phyloP scores from a whole-genome alignment of 805 yeast genomes.

The Komagataella pastoris region DNA sequence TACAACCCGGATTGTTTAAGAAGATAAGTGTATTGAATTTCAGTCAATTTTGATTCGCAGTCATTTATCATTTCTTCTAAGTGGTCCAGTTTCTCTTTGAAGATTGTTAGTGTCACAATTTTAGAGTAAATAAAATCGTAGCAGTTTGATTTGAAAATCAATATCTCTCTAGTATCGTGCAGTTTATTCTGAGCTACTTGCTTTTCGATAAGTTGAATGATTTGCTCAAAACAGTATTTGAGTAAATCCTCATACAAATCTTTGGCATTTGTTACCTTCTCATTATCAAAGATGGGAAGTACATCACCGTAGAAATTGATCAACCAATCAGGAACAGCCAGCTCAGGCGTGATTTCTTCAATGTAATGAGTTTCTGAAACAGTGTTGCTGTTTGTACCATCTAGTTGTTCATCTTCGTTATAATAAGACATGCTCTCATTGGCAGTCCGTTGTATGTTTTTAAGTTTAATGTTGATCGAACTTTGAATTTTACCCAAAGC shows the following conservation, averaged over 20 bases:
- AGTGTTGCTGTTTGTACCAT: not conserved
- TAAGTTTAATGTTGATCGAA: not conserved
- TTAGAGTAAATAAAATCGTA: slow-evolving; percentile 44
- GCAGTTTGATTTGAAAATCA: slow-evolving; percentile 41
- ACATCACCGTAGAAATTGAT: slow-evolving; percentile 50
- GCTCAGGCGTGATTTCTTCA: slow-evolving; percentile 31
- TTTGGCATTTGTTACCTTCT: slow-evolving; percentile 19
- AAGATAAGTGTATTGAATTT: slow-evolving; percentile 31
- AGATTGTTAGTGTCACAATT: slow-evolving; percentile 28
- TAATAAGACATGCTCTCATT: not conserved
- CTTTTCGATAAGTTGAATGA: slow-evolving; percentile 23
- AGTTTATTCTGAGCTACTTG: slow-evolving; percentile 19
- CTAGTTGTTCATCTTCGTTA: not conserved
- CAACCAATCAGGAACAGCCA: slow-evolving; percentile 79
- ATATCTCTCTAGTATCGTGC: slow-evolving; percentile 15
- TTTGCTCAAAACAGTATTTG: slow-evolving; percentile 29
- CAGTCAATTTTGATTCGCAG: slow-evolving; percentile 24
- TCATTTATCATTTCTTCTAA: slow-evolving; percentile 12
- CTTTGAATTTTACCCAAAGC: not conserved
- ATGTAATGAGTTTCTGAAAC: slow-evolving; percentile 9
- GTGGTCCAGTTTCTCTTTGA: slow-evolving; percentile 12
- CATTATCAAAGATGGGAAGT: slow-evolving; percentile 39
- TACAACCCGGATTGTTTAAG: slow-evolving; percentile 38
- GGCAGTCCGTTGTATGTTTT: not conserved
- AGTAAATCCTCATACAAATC: slow-evolving; percentile 23